Evolutionary conservation across 495 filamentous ascomycete genomes (phyloP).

Genomic region (Aspergillus heteromorphus): DNA sequence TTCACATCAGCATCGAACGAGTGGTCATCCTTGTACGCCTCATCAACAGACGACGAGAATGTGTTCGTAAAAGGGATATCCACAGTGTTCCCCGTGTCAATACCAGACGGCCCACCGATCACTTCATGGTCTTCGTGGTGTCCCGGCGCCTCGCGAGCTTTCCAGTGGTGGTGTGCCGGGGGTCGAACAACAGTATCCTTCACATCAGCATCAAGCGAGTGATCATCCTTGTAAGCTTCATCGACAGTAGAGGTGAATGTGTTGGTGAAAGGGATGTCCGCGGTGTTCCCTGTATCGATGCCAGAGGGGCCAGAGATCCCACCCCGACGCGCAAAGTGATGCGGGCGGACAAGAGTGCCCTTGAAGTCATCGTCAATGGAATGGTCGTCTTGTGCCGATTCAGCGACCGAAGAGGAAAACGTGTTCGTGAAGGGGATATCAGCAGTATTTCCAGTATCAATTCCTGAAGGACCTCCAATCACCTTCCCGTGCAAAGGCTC

Average conservation of each 20-base stretch:
- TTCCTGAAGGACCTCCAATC: constrained; percentile 2
- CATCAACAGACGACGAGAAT: not conserved
- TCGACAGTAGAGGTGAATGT: not conserved
- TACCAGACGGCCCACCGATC: not conserved
- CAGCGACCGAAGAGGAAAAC: not conserved
- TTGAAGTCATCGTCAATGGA: not conserved
- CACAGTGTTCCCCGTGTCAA: constrained; percentile 4
- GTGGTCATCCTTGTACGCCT: not conserved
- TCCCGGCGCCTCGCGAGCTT: not conserved
- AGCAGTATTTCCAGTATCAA: constrained; percentile 2
- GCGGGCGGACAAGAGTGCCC: not conserved
- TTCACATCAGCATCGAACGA: constrained; percentile 1
- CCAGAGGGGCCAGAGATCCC: not conserved
- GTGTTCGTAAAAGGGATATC: not conserved
- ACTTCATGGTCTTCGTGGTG: not conserved
- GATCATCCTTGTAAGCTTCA: constrained; percentile 4
- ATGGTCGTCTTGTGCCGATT: constrained; percentile 1
- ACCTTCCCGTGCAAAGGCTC: not conserved
- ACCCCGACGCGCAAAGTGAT: not conserved
- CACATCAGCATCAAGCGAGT: constrained; percentile 3
- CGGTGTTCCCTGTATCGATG: not conserved
- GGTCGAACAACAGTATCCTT: not conserved
- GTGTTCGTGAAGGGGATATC: not conserved
- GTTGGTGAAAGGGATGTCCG: not conserved
- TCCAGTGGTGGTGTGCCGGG: not conserved